phyloP scores from a whole-genome alignment of 768 basidiomycete species.

The Tubosaeta brunneosetosa region DNA sequence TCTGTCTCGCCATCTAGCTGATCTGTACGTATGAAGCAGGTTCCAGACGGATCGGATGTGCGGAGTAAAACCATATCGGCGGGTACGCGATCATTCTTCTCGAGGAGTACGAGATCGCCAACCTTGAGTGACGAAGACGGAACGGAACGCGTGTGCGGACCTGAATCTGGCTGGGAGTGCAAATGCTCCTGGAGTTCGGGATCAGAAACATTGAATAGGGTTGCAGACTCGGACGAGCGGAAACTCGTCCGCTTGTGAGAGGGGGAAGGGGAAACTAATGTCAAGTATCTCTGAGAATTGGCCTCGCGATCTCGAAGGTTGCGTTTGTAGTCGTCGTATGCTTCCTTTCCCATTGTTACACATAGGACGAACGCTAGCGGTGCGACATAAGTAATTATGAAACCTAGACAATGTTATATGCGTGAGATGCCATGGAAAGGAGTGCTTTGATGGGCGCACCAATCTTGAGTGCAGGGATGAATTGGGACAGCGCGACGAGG shows the following conservation, averaged over 20 bases:
- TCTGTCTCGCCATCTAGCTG: constrained; percentile 99
- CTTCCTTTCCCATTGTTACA: constrained; percentile 98
- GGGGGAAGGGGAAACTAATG: constrained; percentile 54
- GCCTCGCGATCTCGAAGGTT: constrained; percentile 89
- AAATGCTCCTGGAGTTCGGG: constrained; percentile 13
- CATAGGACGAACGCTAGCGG: constrained; percentile 92
- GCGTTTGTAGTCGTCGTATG: constrained; percentile 96
- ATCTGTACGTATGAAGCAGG: constrained; percentile 96
- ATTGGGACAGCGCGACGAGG: constrained; percentile 93
- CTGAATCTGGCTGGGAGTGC: constrained; percentile 30
- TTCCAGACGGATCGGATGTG: constrained; percentile 85
- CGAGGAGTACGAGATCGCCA: constrained; percentile 84
- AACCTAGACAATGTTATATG: constrained; percentile 48
- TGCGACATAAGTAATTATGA: constrained; percentile 92
- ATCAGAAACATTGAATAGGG: constrained; percentile 17
- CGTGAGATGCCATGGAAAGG: neutral
- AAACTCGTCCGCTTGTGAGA: constrained; percentile 24
- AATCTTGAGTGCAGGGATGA: constrained; percentile 93
- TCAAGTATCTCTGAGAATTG: constrained; percentile 87
- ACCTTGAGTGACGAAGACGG: constrained; percentile 87
- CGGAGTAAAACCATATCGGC: constrained; percentile 88
- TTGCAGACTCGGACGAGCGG: constrained; percentile 15
- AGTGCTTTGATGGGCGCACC: constrained; percentile 44
- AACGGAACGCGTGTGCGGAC: constrained; percentile 63
- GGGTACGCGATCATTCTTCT: constrained; percentile 97